Evolutionary conservation across 257 asterid species (phyloP), one percentile per base, ranked within the genome.

Genomic region (Lithospermum erythrorhizon): DNA sequence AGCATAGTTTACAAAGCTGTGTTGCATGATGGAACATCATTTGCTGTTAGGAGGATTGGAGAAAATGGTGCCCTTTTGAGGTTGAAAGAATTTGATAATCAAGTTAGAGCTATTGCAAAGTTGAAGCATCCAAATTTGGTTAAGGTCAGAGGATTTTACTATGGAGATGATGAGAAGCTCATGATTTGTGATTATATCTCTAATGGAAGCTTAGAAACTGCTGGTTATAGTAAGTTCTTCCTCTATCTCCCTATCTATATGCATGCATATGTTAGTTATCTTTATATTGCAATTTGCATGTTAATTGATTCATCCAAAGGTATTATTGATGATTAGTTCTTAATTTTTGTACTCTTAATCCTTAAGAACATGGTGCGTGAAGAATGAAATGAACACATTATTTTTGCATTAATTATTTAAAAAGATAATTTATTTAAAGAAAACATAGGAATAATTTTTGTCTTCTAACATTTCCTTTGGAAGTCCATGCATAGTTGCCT

Each of bases 141-240:
- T 30, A 75, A 80, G 0, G 70, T 88, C 9, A 82, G 87, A 62
- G 98, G 98, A 18, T 88, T 86, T 76, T 88, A 75, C 22, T 84
- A 94, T 86, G 95, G 97, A 63, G 95, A 84, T 6, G 90, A 84
- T 74, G 98, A 91, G 67, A 91, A 86, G 85, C 95, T 91, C 19
- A 82, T 88, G 37, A 77, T 91, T 51, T 78, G 67, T 73, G 98
- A 91, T n/a, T 86, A 82, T 52, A 71, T 91, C 82, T 69, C 87
- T 58, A 84, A 81, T 71, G 95, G 98, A 68, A 88, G 90, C 87
- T 75, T 91, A 73, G 97, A 96, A 69, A 86, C 78, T 63, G 78
- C 81, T 64, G 82, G 86, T 68, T 80, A 75, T 90, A 84, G 98
- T 91, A 86, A 86, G 95, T 9, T 37, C 27, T 45, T 63, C 59